Percentiles rank a stretch among this genome's conserved stretches.
Evolutionary conservation across 805 yeast genomes (phyloP).

Genomic region (Candida nemodendra): DNA sequence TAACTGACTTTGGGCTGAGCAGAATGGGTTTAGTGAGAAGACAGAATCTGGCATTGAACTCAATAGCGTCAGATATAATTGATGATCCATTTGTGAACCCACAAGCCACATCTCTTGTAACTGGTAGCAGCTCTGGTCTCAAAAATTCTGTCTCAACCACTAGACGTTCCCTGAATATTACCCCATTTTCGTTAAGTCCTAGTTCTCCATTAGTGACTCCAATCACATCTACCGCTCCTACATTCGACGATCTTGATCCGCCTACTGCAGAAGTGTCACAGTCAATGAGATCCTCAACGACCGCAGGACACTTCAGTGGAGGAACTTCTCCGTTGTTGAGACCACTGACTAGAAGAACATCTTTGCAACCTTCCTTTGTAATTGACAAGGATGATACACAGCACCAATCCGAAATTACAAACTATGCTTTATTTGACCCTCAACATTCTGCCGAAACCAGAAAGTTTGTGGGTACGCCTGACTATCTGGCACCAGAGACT

Average conservation of each 20-base stretch:
- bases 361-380: slow-evolving; percentile 58
- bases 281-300: slow-evolving; percentile 21
- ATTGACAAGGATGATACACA: slow-evolving; percentile 45
- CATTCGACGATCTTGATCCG: slow-evolving; percentile 16
- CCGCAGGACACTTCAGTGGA: slow-evolving; percentile 39
- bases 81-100: slow-evolving; percentile 21
- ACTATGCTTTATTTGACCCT: slow-evolving; percentile 75
- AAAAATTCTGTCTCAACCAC: neutral
- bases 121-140: slow-evolving; percentile 4
- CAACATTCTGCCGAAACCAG: slow-evolving; percentile 43
- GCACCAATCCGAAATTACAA: slow-evolving; percentile 28
- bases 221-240: slow-evolving; percentile 11
- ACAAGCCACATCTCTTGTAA: slow-evolving; percentile 15
- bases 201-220: slow-evolving; percentile 25
- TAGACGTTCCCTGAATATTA: slow-evolving; percentile 17
- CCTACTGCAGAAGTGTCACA: slow-evolving; percentile 1
- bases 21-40: slow-evolving; percentile 85
- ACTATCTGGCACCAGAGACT: slow-evolving; percentile 95
- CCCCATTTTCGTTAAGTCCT: slow-evolving; percentile 30
- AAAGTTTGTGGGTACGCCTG: slow-evolving; percentile 95
- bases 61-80: slow-evolving; percentile 4
- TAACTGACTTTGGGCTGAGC: slow-evolving; percentile 94
- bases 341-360: slow-evolving; percentile 47
- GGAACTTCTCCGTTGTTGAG: slow-evolving; percentile 48
- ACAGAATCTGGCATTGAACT: slow-evolving; percentile 43